phyloP scores from a whole-genome alignment of 371 early-diverging fungal species.

The Fennellomyces sp. region DNA sequence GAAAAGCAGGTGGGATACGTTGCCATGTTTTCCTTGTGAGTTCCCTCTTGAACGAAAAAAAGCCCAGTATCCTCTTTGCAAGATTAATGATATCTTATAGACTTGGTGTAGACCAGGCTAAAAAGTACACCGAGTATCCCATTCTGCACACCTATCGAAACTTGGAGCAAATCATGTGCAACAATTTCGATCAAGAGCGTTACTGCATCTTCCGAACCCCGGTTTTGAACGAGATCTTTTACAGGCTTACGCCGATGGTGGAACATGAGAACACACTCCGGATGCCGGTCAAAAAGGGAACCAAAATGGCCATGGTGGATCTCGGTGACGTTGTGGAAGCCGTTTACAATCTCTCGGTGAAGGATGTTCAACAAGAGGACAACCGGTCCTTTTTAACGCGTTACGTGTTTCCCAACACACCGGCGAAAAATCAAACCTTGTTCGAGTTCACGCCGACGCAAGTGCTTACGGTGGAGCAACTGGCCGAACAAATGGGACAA shows the following conservation, averaged over 20 bases:
- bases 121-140: not conserved
- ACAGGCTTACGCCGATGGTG: conserved; percentile 27
- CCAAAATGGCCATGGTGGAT: conserved; percentile 25
- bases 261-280: conserved; percentile 21
- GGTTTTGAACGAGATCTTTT: conserved; percentile 20
- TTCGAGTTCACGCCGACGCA: conserved; percentile 23
- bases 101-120: conserved; percentile 24
- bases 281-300: conserved; percentile 26
- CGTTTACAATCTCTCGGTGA: conserved; percentile 15
- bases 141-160: conserved; percentile 12
- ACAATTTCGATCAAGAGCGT: conserved; percentile 16
- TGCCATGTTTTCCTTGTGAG: conserved; percentile 36
- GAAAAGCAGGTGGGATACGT: conserved; percentile 23
- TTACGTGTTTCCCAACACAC: not conserved
- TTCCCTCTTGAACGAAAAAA: not conserved
- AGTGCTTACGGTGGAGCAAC: conserved; percentile 10
- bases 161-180: conserved; percentile 28
- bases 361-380: not conserved
- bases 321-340: conserved; percentile 29
- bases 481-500: conserved; percentile 24
- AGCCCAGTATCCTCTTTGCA: too few relatives aligned
- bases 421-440: conserved; percentile 13
- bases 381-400: not conserved
- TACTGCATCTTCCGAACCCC: conserved; percentile 24
- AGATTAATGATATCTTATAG: conserved; percentile 13